Conservation (phyloP, 805 yeast genomes). For the Wickerhamomyces xylosicus region DNA sequence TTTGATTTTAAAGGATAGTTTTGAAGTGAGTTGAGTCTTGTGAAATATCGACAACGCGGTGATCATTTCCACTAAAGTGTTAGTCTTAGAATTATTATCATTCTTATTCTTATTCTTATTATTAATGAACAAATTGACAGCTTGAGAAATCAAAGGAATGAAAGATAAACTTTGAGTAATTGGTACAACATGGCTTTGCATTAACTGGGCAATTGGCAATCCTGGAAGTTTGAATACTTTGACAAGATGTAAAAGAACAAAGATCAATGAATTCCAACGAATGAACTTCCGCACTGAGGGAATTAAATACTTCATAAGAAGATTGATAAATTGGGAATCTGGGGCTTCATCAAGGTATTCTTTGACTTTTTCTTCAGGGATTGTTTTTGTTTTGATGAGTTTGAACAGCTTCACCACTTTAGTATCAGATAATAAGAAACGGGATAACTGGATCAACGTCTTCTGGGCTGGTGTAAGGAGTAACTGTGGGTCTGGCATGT, state of each 20-base stretch:
- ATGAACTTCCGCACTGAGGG: background rate
- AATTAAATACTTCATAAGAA: too few relatives aligned
- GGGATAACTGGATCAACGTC: background rate
- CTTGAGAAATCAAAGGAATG: background rate
- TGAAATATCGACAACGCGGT: too few relatives aligned
- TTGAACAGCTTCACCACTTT: background rate
- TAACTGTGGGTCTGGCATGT: constrained; percentile 2
- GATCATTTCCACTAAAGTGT: too few relatives aligned
- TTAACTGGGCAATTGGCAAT: too few relatives aligned
- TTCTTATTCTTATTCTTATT: too few relatives aligned
- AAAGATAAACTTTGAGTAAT: background rate
- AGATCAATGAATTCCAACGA: background rate
- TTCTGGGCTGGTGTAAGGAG: background rate
- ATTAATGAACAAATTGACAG: too few relatives aligned
- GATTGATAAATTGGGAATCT: background rate
- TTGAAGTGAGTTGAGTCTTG: too few relatives aligned
- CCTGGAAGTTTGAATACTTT: too few relatives aligned
- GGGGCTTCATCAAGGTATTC: background rate
- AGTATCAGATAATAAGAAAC: background rate
- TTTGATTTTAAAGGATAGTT: too few relatives aligned
- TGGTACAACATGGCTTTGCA: background rate
- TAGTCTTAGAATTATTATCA: too few relatives aligned
- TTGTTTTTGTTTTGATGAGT: too few relatives aligned
- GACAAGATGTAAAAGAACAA: background rate
- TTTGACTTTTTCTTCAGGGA: background rate